Conservation (phyloP, 306 rosid species). For the Corylus americana region DNA sequence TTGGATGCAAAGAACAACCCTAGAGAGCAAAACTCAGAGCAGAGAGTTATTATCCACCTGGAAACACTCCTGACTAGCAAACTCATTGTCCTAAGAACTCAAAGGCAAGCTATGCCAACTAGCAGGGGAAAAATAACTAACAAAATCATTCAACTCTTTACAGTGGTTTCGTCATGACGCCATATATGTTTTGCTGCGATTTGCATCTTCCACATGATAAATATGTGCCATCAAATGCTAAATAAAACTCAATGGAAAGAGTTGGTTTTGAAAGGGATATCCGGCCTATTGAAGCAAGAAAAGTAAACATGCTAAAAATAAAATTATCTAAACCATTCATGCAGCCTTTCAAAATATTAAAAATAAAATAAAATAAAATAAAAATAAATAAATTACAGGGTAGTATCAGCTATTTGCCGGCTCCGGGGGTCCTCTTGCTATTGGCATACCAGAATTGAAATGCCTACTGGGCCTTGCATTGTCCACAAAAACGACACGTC, state of each 20-base stretch:
- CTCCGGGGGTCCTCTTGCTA: conserved; percentile 5
- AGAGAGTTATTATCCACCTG: neutral
- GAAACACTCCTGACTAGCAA: neutral
- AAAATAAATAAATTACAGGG: neutral
- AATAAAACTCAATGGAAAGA: neutral
- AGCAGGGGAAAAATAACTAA: too few species aligned
- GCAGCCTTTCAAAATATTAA: neutral
- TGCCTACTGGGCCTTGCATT: conserved; percentile 1
- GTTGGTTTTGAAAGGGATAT: neutral
- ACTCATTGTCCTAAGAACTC: neutral
- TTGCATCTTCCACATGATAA: neutral
- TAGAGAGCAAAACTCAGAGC: neutral
- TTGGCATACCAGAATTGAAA: neutral
- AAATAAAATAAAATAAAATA: too few species aligned
- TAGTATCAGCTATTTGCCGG: conserved; percentile 5
- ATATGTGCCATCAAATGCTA: neutral
- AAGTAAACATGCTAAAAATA: neutral
- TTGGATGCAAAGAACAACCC: neutral
- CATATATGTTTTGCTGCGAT: neutral
- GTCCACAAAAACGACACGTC: conserved; percentile 33
- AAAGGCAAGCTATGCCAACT: neutral
- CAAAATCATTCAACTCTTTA: neutral
- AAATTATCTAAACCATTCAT: neutral
- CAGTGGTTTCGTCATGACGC: neutral
- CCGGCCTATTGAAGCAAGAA: neutral